Percentiles rank a stretch among this genome's conserved stretches.
phyloP scores from a whole-genome alignment of 2,329 filamentous ascomycete genomes.

The Tolypocladium capitatum region DNA sequence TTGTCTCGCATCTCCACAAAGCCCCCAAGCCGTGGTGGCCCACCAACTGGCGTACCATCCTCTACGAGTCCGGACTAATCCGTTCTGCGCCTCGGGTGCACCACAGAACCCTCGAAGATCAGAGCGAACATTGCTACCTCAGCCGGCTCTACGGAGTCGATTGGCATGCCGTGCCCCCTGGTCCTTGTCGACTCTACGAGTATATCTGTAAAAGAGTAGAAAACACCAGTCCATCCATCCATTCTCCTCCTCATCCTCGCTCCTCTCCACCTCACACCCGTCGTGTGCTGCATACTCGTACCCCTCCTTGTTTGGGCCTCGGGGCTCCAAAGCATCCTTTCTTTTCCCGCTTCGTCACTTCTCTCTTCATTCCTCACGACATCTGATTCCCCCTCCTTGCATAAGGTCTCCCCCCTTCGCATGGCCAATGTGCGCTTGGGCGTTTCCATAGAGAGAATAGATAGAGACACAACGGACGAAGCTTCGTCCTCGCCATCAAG shows the following conservation, averaged over 20 bases:
- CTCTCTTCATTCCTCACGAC: neutral
- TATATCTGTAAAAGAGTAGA: neutral
- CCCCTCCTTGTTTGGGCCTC: neutral
- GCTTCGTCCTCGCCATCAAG: neutral
- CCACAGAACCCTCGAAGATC: neutral
- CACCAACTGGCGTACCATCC: too few relatives aligned
- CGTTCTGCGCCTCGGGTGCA: too few relatives aligned
- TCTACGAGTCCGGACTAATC: too few relatives aligned
- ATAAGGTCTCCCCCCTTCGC: neutral
- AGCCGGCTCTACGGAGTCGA: neutral
- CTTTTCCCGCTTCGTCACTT: neutral
- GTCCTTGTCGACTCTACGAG: too few relatives aligned
- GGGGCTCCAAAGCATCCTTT: neutral
- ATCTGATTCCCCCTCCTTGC: neutral
- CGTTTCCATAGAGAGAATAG: neutral
- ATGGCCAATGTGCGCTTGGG: neutral
- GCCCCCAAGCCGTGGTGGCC: too few relatives aligned
- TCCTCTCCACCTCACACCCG: neutral
- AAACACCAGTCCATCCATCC: neutral
- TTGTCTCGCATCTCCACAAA: too few relatives aligned
- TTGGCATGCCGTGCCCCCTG: neutral
- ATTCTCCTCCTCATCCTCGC: neutral
- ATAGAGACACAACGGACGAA: neutral
- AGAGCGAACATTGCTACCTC: neutral
- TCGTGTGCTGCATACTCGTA: neutral